These are phyloP conservation scores for Venturia pyrina DNA, from an alignment of 2,329 filamentous ascomycete species.

Conservation along the genomic window DNA sequence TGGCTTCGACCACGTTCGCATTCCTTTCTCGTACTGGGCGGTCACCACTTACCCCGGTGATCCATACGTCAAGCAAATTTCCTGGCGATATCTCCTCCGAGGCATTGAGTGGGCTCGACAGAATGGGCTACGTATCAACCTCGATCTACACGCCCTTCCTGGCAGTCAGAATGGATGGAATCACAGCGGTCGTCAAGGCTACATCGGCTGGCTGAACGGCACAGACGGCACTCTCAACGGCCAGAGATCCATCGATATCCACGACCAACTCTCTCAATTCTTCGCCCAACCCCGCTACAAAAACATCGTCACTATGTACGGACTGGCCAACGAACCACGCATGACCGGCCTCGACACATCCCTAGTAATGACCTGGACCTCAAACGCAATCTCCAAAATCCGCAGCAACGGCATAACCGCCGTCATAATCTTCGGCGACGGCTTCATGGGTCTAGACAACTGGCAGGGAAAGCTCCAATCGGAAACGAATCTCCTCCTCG, in stretches of 20 bases:
- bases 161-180: constrained; percentile 98
- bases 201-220: constrained; percentile 85
- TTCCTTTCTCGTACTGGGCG: constrained; percentile 93
- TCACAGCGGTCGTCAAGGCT: constrained; percentile 75
- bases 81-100: constrained; percentile 88
- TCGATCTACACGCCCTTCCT: constrained; percentile 85
- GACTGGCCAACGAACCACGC: constrained; percentile 85
- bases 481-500: constrained; percentile 68
- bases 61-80: constrained; percentile 75
- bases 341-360: constrained; percentile 58
- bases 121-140: constrained; percentile 82
- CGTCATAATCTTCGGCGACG: constrained; percentile 81
- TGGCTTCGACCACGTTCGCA: constrained; percentile 92
- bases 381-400: constrained; percentile 60
- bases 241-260: constrained; percentile 74
- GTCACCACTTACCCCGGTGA: constrained; percentile 76
- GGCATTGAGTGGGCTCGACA: constrained; percentile 90
- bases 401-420: constrained; percentile 64
- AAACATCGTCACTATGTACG: constrained; percentile 87
- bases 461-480: constrained; percentile 78
- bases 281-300: constrained; percentile 89
- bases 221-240: constrained; percentile 69
- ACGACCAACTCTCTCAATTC: constrained; percentile 79
- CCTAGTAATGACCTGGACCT: constrained; percentile 71
- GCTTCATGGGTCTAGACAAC: constrained; percentile 81